These are phyloP conservation scores for Candolleomyces efflorescens DNA, from an alignment of 768 basidiomycete species.

Conservation along the genomic window DNA sequence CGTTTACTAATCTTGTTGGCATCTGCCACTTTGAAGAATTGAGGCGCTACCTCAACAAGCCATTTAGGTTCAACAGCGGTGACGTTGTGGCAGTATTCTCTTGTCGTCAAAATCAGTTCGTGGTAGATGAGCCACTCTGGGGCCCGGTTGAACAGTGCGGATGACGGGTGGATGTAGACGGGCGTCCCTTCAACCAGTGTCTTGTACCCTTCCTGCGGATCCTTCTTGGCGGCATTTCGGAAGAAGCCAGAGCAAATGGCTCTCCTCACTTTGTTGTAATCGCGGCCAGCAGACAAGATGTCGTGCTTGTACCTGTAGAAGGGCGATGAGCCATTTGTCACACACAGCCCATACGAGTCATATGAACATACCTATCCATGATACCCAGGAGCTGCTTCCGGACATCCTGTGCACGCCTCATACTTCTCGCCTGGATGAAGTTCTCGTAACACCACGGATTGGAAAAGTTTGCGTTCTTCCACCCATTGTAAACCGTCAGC, in stretches of 20 bases:
- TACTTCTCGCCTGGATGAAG: constrained; percentile 96
- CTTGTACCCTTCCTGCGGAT: constrained; percentile 97
- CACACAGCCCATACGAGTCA: background rate
- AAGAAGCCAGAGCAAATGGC: constrained; percentile 98
- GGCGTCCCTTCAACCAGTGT: constrained; percentile 97
- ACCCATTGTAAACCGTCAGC: constrained; percentile 95
- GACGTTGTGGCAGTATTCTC: constrained; percentile 90
- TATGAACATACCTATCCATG: constrained; percentile 81
- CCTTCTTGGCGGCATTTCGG: constrained; percentile 98
- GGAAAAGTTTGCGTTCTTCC: constrained; percentile 94
- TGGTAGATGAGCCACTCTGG: constrained; percentile 98
- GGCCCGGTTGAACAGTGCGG: constrained; percentile 92
- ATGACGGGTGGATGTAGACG: constrained; percentile 97
- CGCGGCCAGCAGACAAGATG: constrained; percentile 85
- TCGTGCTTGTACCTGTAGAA: constrained; percentile 87
- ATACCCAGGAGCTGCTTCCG: constrained; percentile 96
- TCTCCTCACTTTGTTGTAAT: constrained; percentile 89
- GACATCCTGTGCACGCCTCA: constrained; percentile 96
- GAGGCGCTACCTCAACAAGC: constrained; percentile 96
- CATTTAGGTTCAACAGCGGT: constrained; percentile 97
- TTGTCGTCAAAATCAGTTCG: constrained; percentile 93
- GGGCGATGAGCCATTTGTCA: background rate
- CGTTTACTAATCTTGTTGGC: constrained; percentile 96
- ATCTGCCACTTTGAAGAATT: constrained; percentile 98
- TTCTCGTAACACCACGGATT: constrained; percentile 99